Evolutionary conservation across 2,329 filamentous ascomycete genomes (phyloP).

Genomic region (Venturiaceae sp.): DNA sequence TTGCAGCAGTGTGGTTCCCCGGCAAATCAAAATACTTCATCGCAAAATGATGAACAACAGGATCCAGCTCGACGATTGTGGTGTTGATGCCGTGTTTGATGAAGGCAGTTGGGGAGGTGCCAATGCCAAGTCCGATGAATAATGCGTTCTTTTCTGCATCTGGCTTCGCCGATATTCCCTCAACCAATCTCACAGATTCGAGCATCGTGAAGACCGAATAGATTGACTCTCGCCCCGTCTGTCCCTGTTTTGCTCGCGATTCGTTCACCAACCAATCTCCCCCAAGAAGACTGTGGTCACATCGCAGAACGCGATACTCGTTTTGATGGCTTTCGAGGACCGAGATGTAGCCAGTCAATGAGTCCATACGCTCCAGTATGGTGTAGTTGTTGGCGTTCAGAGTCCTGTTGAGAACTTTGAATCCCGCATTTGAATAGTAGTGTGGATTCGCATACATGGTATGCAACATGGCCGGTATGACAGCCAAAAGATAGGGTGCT

Average conservation of each 20-base stretch:
- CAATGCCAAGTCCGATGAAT: constrained; percentile 85
- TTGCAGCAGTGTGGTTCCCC: constrained; percentile 64
- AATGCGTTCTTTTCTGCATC: constrained; percentile 69
- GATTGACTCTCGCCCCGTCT: constrained; percentile 67
- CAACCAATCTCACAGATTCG: constrained; percentile 76
- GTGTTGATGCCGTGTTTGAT: constrained; percentile 84
- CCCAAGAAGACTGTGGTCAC: constrained; percentile 87
- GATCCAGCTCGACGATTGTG: constrained; percentile 91
- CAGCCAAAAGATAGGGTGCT: constrained; percentile 56
- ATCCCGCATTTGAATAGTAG: constrained; percentile 51
- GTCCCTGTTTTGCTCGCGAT: constrained; percentile 24
- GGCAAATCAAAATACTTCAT: constrained; percentile 73
- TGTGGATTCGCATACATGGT: constrained; percentile 66
- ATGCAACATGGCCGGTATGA: constrained; percentile 64
- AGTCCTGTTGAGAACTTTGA: constrained; percentile 53
- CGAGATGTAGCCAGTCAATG: constrained; percentile 83
- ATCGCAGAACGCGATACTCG: constrained; percentile 74
- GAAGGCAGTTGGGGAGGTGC: constrained; percentile 79
- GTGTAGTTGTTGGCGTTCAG: constrained; percentile 59
- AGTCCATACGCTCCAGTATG: constrained; percentile 74
- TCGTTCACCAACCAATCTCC: constrained; percentile 71
- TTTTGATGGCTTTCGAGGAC: constrained; percentile 66
- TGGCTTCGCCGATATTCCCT: constrained; percentile 38
- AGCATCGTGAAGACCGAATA: constrained; percentile 96
- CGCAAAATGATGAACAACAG: constrained; percentile 76